Evolutionary conservation across 495 filamentous ascomycete species (phyloP), one percentile per base, ranked within the genome.

Genomic region (Bacidia gigantensis): DNA sequence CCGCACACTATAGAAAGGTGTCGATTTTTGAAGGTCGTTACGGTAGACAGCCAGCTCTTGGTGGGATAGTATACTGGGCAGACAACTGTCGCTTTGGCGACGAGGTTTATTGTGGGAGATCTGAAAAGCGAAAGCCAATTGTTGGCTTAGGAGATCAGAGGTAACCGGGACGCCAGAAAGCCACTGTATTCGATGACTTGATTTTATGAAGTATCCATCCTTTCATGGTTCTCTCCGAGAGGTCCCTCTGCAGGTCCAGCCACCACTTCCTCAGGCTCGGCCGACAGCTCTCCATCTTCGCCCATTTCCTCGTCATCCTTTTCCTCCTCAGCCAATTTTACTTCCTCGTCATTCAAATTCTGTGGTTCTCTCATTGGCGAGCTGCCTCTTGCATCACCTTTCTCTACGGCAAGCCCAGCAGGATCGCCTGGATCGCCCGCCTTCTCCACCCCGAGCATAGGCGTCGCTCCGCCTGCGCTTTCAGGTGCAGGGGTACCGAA

Each of bases 401-500:
- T 72, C 3, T 73, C 70, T 25, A 67, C 58, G 2, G 64, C 62
- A 44, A 75, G 51, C 11, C 59, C 55, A 11, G 53, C 53, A 44
- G 65, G 58, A 3, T 60, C 55, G 47, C 64, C 72, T 2, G 64
- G 39, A 52, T 64, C 56, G 58, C 54, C 56, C 67, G 72, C 40
- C 64, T 69, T 40, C 58, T 56, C 68, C 57, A 73, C 62, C 60
- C 72, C 60, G 58, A 71, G 61, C 49, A 71, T 62, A 52, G 80
- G 56, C n/a, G 79, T 64, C 26, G 70, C 73, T 60, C 66, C 40
- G 44, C 67, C 61, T 51, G 72, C 65, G 1, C 62, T 72, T 21
- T 84, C 83, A 2, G 77, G 76, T 41, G 75, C 72, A 7, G 86
- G 87, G 23, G 87, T 90, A 25, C 77, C 79, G 12, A 72, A 74